A percentile compares a stretch with the other conserved stretches of the same genome.
These are phyloP conservation scores for Heritiera littoralis DNA, from an alignment of 345 rosid species.

Conservation along the genomic window DNA sequence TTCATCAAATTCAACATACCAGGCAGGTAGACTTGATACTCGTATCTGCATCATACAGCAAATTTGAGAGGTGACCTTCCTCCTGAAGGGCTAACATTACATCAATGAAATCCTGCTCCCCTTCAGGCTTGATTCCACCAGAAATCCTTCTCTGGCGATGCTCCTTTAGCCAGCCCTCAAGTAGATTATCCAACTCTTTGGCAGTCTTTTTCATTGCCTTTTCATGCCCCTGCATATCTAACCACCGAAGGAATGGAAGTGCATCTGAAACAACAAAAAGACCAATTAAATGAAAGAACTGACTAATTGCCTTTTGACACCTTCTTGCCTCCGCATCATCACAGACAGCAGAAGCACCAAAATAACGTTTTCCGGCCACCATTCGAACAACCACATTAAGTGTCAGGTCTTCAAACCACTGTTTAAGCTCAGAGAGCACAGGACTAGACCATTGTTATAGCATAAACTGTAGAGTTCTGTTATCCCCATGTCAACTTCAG, in stretches of 20 bases:
- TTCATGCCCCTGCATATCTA: slow-evolving; percentile 35
- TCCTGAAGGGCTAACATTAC: slow-evolving; percentile 38
- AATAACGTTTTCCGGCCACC: slow-evolving; percentile 39
- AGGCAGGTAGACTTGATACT: slow-evolving; percentile 52
- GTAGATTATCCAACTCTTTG: slow-evolving; percentile 32
- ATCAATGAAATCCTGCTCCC: slow-evolving; percentile 34
- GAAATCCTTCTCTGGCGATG: slow-evolving; percentile 23
- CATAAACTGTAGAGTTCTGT: slow-evolving; percentile 24
- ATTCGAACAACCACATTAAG: slow-evolving; percentile 37
- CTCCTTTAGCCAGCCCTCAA: slow-evolving; percentile 29
- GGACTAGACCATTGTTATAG: neutral
- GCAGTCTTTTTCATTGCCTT: slow-evolving; percentile 32
- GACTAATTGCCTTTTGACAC: slow-evolving; percentile 21
- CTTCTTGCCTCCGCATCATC: slow-evolving; percentile 25
- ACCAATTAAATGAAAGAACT: slow-evolving; percentile 30
- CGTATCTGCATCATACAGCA: slow-evolving; percentile 39
- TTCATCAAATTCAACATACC: slow-evolving; percentile 32
- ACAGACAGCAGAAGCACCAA: slow-evolving; percentile 21
- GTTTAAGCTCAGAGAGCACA: slow-evolving; percentile 29
- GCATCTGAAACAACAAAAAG: slow-evolving; percentile 35
- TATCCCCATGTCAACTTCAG: slow-evolving; percentile 7
- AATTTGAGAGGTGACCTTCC: slow-evolving; percentile 32
- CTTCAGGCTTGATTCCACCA: slow-evolving; percentile 9
- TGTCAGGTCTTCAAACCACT: slow-evolving; percentile 37
- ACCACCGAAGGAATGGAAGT: slow-evolving; percentile 42